These are phyloP conservation scores for Tetrahymena borealis DNA, from an alignment of 73 alveolate genomes.

Conservation along the genomic window DNA sequence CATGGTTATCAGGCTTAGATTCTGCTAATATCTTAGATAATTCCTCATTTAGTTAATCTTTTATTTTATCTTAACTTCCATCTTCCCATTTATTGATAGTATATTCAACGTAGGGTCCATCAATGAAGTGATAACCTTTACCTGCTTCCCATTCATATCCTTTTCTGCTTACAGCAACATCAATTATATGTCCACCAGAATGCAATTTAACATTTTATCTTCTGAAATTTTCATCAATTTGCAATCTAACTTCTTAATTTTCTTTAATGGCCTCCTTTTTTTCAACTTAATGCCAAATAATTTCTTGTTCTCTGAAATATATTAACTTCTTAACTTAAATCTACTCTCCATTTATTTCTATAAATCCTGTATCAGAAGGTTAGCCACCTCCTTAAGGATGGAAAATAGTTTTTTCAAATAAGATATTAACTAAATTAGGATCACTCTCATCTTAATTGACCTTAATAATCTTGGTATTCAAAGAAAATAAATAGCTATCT, in stretches of 20 bases:
- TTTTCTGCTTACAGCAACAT: conserved; percentile 65
- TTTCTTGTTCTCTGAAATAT: conserved; percentile 22
- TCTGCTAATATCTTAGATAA: conserved; percentile 53
- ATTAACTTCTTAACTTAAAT: conserved; percentile 19
- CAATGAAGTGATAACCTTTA: conserved; percentile 83
- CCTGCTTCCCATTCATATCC: conserved; percentile 72
- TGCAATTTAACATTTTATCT: conserved; percentile 64
- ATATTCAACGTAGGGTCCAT: conserved; percentile 89
- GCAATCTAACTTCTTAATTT: conserved; percentile 29
- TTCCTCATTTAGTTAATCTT: conserved; percentile 25
- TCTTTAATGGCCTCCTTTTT: conserved; percentile 28
- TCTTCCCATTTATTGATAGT: conserved; percentile 51
- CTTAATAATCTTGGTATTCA: not conserved
- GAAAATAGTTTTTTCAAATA: conserved; percentile 66
- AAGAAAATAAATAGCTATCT: not conserved
- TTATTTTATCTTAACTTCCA: conserved; percentile 52
- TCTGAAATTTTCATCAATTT: conserved; percentile 66
- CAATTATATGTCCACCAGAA: conserved; percentile 90
- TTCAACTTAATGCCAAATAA: conserved; percentile 44
- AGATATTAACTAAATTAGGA: conserved; percentile 16
- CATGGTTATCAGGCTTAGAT: conserved; percentile 40
- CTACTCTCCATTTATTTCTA: conserved; percentile 41
- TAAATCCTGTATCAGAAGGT: conserved; percentile 82
- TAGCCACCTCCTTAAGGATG: conserved; percentile 96
- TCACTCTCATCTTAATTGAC: not conserved